Conservation (phyloP, 441 rosid genomes). For the Pelargonium myrrhifolium region DNA sequence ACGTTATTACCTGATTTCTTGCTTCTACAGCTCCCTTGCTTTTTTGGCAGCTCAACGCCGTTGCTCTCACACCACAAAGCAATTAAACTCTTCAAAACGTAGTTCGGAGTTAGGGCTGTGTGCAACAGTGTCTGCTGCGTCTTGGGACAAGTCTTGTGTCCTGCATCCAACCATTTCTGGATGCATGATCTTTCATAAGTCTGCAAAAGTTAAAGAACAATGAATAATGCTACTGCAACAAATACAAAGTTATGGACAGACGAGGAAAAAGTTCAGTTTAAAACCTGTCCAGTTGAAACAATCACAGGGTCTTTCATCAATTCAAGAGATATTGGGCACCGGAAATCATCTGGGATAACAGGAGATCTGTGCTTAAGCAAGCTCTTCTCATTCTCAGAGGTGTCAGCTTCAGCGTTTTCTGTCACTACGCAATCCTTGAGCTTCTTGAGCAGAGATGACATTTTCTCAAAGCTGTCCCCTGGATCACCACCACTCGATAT, state of each 20-base stretch:
- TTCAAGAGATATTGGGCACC: slow-evolving; percentile 95
- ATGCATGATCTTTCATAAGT: slow-evolving; percentile 90
- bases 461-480: slow-evolving; percentile 48
- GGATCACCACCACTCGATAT: slow-evolving; percentile 55
- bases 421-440: slow-evolving; percentile 46
- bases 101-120: slow-evolving; percentile 79
- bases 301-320: slow-evolving; percentile 98
- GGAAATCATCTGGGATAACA: slow-evolving; percentile 90
- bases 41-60: slow-evolving; percentile 80
- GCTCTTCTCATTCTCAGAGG: slow-evolving; percentile 37
- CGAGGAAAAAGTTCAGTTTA: slow-evolving; percentile 3
- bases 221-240: slow-evolving; percentile 14
- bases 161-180: slow-evolving; percentile 95
- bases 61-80: slow-evolving; percentile 93
- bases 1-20: slow-evolving; percentile 46
- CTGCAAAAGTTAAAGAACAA: slow-evolving; percentile 39
- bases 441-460: slow-evolving; percentile 67
- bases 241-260: slow-evolving; percentile 1
- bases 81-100: slow-evolving; percentile 80
- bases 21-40: slow-evolving; percentile 52
- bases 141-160: slow-evolving; percentile 92
- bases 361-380: slow-evolving; percentile 73
- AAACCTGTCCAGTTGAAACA: slow-evolving; percentile 98
- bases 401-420: slow-evolving; percentile 46
- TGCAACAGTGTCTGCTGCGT: slow-evolving; percentile 86